These are phyloP conservation scores for Phlebopus sp. DNA, from an alignment of 1,284 basidiomycete genomes.

Conservation along the genomic window DNA sequence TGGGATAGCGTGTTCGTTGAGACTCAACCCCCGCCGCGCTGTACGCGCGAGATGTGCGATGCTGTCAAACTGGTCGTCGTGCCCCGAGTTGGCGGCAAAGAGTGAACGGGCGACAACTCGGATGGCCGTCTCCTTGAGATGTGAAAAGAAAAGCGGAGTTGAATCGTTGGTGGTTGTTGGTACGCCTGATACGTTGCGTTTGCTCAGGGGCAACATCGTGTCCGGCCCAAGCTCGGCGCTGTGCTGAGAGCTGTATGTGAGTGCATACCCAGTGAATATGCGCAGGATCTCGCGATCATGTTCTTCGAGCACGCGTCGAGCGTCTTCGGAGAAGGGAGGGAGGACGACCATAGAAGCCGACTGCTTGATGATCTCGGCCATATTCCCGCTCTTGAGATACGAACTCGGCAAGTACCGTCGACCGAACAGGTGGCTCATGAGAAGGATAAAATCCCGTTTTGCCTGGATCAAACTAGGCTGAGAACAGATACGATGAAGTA, in stretches of 20 bases:
- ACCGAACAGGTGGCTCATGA: conserved; percentile 61
- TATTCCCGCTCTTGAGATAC: conserved; percentile 37
- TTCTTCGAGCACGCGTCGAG: conserved; percentile 38
- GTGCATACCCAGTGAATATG: conserved; percentile 55
- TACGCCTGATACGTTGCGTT: conserved; percentile 20
- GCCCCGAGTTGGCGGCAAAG: conserved; percentile 65
- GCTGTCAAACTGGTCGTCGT: conserved; percentile 48
- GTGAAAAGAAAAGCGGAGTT: conserved; percentile 26
- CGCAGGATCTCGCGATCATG: conserved; percentile 51
- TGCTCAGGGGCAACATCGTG: conserved; percentile 46
- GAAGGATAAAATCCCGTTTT: conserved; percentile 47
- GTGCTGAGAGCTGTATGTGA: conserved; percentile 44
- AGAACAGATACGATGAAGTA: conserved; percentile 54
- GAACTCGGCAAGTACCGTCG: conserved; percentile 49
- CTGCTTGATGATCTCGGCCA: conserved; percentile 37
- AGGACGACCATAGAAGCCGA: conserved; percentile 59
- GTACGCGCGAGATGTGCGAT: conserved; percentile 53
- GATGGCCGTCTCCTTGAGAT: conserved; percentile 39
- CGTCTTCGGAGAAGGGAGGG: conserved; percentile 43
- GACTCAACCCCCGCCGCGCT: conserved; percentile 47
- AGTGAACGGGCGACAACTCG: conserved; percentile 44
- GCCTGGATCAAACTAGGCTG: conserved; percentile 39
- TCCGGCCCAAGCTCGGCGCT: conserved; percentile 39
- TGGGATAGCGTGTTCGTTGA: conserved; percentile 59
- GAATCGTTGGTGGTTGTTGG: conserved; percentile 5